Conservation (phyloP, 116 monocot genomes). For the Posidonia oceanica region DNA sequence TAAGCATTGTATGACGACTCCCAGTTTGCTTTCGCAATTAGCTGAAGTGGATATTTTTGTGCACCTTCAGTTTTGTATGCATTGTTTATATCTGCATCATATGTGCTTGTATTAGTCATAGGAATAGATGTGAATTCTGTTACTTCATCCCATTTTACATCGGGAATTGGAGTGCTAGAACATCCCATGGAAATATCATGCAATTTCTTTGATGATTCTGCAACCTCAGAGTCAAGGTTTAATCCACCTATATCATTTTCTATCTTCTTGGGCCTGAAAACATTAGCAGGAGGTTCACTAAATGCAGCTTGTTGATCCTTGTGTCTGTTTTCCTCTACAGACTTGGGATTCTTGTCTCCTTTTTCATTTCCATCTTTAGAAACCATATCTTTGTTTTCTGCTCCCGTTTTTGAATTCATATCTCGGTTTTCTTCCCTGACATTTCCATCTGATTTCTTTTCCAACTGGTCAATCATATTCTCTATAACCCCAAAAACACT, state of each 20-base stretch:
- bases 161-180: neutral
- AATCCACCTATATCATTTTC: conserved; percentile 5
- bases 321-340: neutral
- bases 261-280: conserved; percentile 10
- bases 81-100: neutral
- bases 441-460: conserved; percentile 36
- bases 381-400: neutral
- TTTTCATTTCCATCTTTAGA: neutral
- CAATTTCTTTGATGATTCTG: conserved; percentile 6
- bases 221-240: conserved; percentile 15
- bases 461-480: conserved; percentile 86
- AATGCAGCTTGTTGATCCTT: conserved; percentile 14
- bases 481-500: conserved; percentile 95
- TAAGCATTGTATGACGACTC: conserved; percentile 37
- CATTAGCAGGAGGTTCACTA: conserved; percentile 2
- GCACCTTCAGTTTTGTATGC: conserved; percentile 5
- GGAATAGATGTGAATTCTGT: neutral
- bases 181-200: conserved; percentile 8
- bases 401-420: neutral
- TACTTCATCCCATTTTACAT: neutral
- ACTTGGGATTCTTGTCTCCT: neutral
- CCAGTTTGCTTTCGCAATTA: conserved; percentile 28
- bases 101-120: neutral
- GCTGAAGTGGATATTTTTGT: conserved; percentile 18
- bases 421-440: conserved; percentile 6